Evolutionary conservation across 257 asterid genomes (phyloP).

Genomic region (Petunia axillaris): DNA sequence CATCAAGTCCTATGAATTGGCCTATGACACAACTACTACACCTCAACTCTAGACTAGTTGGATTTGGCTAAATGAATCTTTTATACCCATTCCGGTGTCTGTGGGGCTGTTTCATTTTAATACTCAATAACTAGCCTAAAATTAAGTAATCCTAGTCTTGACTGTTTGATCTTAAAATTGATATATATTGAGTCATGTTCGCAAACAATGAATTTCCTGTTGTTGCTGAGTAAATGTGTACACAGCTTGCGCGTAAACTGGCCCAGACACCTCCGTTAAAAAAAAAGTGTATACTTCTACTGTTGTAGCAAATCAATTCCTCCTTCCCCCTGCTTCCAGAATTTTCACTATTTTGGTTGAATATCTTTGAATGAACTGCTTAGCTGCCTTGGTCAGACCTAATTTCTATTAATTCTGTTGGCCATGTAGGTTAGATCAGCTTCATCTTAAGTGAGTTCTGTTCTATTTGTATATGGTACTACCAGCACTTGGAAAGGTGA

Average conservation of each 20-base stretch:
- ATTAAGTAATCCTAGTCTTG: not conserved
- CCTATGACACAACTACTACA: not conserved
- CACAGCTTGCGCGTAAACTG: too few relatives aligned
- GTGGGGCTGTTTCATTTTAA: not conserved
- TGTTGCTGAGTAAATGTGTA: not conserved
- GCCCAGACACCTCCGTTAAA: too few relatives aligned
- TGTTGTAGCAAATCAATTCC: not conserved
- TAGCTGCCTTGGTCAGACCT: not conserved
- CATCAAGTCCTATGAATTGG: not conserved
- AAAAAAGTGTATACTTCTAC: not conserved
- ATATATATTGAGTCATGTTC: not conserved
- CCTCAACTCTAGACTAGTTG: not conserved
- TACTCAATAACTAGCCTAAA: not conserved
- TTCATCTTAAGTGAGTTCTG: not conserved
- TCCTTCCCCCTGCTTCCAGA: not conserved
- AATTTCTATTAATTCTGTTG: not conserved
- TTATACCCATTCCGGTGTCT: not conserved
- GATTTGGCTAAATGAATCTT: slow-evolving; percentile 12
- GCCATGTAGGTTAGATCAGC: not conserved
- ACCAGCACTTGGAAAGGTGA: not conserved
- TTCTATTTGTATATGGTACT: not conserved
- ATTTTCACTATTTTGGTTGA: too few relatives aligned
- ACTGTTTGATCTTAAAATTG: not conserved
- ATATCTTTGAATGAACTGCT: too few relatives aligned
- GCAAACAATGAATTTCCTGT: not conserved